Evolutionary conservation across 2,329 filamentous ascomycete genomes (phyloP).

Genomic region (Colletotrichum higginsianum): DNA sequence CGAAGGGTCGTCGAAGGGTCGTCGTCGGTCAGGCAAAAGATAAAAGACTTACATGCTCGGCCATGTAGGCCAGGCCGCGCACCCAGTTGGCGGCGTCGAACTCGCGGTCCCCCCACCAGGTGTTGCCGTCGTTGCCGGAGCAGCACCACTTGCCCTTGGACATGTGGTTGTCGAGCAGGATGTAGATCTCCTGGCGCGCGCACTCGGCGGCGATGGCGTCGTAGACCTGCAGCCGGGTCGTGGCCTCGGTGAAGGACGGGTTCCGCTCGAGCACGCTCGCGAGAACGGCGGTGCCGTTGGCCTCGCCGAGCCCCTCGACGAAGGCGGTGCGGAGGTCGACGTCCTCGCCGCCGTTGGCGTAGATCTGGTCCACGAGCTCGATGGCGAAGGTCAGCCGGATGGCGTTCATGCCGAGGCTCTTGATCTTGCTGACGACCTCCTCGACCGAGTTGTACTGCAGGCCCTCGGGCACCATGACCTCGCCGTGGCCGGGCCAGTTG

Average conservation of each 20-base stretch:
- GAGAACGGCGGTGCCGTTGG: conserved; percentile 67
- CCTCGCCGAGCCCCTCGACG: conserved; percentile 60
- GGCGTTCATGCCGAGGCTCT: conserved; percentile 73
- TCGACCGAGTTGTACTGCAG: conserved; percentile 73
- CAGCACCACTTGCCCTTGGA: conserved; percentile 73
- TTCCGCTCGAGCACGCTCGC: conserved; percentile 69
- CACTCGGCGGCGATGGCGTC: conserved; percentile 74
- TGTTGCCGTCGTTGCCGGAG: conserved; percentile 67
- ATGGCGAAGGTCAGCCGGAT: conserved; percentile 75
- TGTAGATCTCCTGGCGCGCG: conserved; percentile 67
- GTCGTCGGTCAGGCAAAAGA: too few species aligned
- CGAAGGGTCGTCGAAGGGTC: too few species aligned
- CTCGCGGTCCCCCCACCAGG: conserved; percentile 73
- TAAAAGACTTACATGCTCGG: conserved; percentile 62
- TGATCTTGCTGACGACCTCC: conserved; percentile 69
- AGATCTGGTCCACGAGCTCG: conserved; percentile 74
- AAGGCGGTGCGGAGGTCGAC: conserved; percentile 63
- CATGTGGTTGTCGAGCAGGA: conserved; percentile 75
- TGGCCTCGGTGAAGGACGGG: conserved; percentile 67
- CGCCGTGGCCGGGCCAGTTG: conserved; percentile 74
- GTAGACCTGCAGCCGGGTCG: conserved; percentile 66
- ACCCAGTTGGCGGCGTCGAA: conserved; percentile 73
- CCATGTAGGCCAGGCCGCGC: conserved; percentile 73
- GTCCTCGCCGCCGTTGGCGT: conserved; percentile 63
- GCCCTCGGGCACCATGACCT: conserved; percentile 77